phyloP scores from a whole-genome alignment of 2,329 filamentous ascomycete genomes.

The Aspergillus oerlinghausenensis region DNA sequence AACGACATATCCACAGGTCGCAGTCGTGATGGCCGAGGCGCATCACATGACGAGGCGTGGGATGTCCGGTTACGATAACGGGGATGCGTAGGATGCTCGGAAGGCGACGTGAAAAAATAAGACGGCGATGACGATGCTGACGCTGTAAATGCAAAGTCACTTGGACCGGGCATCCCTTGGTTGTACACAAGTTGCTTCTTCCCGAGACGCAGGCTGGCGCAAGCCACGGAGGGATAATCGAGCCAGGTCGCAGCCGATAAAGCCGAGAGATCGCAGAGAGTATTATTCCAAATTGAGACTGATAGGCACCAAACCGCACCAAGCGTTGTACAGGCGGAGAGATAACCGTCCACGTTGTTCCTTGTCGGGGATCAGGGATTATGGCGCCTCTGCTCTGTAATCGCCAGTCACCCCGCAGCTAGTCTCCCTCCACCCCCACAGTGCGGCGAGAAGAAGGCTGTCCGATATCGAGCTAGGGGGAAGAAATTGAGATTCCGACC shows the following conservation, averaged over 20 bases:
- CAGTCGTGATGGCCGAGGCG: constrained; percentile 4
- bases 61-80: constrained; percentile 6
- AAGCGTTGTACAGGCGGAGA: constrained; percentile 3
- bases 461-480: neutral
- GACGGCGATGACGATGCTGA: constrained; percentile 5
- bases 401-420: constrained; percentile 17
- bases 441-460: neutral
- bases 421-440: constrained; percentile 16
- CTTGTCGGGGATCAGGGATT: constrained; percentile 16
- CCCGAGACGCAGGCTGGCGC: neutral
- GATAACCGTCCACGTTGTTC: constrained; percentile 16
- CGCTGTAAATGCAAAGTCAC: constrained; percentile 9
- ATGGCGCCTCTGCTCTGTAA: constrained; percentile 12
- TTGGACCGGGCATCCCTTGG: constrained; percentile 15
- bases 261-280: neutral
- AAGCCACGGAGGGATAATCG: neutral
- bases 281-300: neutral
- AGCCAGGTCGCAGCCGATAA: neutral
- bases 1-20: constrained; percentile 6
- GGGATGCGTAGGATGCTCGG: neutral
- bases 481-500: neutral
- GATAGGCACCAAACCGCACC: constrained; percentile 10
- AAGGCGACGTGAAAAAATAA: neutral
- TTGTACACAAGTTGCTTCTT: constrained; percentile 8
- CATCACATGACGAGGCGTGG: constrained; percentile 12